phyloP scores from a whole-genome alignment of 2,329 filamentous ascomycete genomes.

The Colletotrichum camelliae region DNA sequence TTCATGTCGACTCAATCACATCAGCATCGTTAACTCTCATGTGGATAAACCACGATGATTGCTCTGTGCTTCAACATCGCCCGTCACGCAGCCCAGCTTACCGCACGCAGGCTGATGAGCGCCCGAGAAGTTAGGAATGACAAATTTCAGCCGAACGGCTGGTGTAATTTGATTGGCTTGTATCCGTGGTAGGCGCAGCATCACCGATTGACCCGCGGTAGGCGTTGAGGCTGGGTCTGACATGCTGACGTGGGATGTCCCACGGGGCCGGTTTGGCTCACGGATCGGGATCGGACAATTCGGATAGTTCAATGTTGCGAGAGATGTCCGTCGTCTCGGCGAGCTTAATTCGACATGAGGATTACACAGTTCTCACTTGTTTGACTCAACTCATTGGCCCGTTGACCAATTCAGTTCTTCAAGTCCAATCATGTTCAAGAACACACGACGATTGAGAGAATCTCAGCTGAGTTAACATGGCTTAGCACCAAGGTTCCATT shows the following conservation, averaged over 20 bases:
- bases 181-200: neutral
- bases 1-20: no score
- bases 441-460: neutral
- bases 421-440: neutral
- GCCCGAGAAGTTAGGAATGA: no score
- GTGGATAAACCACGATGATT: no score
- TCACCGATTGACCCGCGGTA: neutral
- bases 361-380: no score
- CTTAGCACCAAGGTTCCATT: neutral
- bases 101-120: no score
- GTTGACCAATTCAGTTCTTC: no score
- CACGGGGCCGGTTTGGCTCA: neutral
- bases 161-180: neutral
- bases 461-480: neutral
- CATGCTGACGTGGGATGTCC: neutral
- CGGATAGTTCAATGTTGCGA: neutral
- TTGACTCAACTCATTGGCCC: no score
- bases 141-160: no score
- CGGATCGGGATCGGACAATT: neutral
- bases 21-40: no score
- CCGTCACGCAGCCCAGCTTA: no score
- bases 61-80: no score
- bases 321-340: neutral
- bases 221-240: neutral
- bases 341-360: neutral